Conservation (phyloP, 495 filamentous ascomycete genomes). For the Oidiodendron maius region DNA sequence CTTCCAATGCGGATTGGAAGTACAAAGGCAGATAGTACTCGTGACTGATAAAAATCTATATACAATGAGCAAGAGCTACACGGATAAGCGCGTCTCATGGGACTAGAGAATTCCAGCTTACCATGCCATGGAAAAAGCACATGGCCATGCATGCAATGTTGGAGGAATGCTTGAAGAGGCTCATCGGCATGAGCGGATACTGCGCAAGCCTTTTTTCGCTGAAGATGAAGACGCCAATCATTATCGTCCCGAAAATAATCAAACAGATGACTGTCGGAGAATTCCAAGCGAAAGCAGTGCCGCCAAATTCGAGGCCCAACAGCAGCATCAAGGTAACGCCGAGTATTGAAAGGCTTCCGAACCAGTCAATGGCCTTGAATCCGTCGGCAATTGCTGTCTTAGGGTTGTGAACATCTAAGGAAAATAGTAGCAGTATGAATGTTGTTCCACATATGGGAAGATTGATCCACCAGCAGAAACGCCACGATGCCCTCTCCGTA, state of each 20-base stretch:
- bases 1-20: conserved; percentile 66
- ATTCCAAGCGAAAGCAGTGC: conserved; percentile 47
- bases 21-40: conserved; percentile 71
- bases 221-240: conserved; percentile 51
- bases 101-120: conserved; percentile 1
- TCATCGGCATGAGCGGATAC: conserved; percentile 63
- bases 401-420: conserved; percentile 56
- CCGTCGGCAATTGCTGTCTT: conserved; percentile 45
- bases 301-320: conserved; percentile 66
- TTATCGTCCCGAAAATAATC: conserved; percentile 57
- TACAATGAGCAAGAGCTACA: background rate
- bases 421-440: conserved; percentile 49
- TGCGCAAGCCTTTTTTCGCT: conserved; percentile 60
- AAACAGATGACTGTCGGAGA: conserved; percentile 66
- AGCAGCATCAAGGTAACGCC: conserved; percentile 65
- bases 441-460: conserved; percentile 47
- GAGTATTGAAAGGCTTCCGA: conserved; percentile 50
- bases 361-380: conserved; percentile 41
- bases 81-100: too few relatives aligned
- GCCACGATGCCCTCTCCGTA: conserved; percentile 34
- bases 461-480: conserved; percentile 35
- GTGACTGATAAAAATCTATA: background rate
- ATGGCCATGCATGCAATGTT: conserved; percentile 45
- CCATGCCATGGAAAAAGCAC: conserved; percentile 50
- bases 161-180: conserved; percentile 52